Conservation (phyloP, 306 rosid species). For the Coriaria nepalensis region DNA sequence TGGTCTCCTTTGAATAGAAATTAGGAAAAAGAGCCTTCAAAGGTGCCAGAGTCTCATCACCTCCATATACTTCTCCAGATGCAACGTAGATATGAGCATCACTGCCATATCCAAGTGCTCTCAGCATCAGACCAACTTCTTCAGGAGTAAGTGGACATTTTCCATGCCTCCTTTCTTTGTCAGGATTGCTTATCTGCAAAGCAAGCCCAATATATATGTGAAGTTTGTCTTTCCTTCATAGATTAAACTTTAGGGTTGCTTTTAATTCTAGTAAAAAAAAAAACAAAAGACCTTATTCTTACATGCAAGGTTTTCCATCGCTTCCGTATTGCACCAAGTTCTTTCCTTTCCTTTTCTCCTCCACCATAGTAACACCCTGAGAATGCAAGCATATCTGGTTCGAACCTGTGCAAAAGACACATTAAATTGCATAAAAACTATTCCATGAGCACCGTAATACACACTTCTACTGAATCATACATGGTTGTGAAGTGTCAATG, state of each 20-base stretch:
- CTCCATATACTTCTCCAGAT: slow-evolving; percentile 93
- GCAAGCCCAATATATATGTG: slow-evolving; percentile 12
- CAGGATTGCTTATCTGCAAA: slow-evolving; percentile 77
- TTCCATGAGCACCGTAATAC: not conserved
- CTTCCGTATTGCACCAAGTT: slow-evolving; percentile 71
- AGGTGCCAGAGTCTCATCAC: slow-evolving; percentile 85
- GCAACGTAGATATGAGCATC: slow-evolving; percentile 94
- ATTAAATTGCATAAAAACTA: not conserved
- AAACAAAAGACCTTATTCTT: slow-evolving; percentile 21
- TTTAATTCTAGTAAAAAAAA: too few relatives aligned
- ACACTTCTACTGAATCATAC: not conserved
- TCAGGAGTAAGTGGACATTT: slow-evolving; percentile 97
- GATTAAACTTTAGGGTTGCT: not conserved
- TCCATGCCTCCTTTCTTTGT: slow-evolving; percentile 92
- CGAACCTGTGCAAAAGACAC: slow-evolving; percentile 49
- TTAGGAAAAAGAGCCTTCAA: slow-evolving; percentile 78
- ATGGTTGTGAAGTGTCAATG: too few relatives aligned
- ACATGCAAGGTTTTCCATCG: slow-evolving; percentile 99
- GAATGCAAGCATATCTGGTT: slow-evolving; percentile 99
- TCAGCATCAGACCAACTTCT: slow-evolving; percentile 97
- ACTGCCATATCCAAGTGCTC: slow-evolving; percentile 87
- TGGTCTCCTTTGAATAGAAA: slow-evolving; percentile 75
- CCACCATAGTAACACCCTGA: slow-evolving; percentile 98
- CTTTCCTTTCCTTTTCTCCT: slow-evolving; percentile 85
- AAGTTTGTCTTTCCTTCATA: not conserved